These are phyloP conservation scores for Candida montana DNA, from an alignment of 805 yeast genomes.

Conservation along the genomic window DNA sequence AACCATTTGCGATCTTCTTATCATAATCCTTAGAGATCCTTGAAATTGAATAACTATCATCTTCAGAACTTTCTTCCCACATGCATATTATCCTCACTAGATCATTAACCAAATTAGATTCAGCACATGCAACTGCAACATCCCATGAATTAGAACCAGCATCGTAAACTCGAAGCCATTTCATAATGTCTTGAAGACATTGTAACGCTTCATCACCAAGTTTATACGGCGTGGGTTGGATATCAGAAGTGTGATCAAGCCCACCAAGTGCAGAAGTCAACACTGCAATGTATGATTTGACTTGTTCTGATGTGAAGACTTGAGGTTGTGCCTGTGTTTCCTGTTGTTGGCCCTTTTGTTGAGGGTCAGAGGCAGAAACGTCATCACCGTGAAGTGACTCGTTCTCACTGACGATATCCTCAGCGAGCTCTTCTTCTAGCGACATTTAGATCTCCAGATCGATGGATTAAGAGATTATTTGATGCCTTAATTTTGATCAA, in stretches of 20 bases:
- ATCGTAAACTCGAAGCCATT: conserved; percentile 85
- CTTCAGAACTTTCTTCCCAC: conserved; percentile 50
- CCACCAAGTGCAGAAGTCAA: conserved; percentile 91
- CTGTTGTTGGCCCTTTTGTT: not conserved
- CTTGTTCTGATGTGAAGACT: conserved; percentile 11
- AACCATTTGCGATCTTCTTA: conserved; percentile 63
- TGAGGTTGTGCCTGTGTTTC: not conserved
- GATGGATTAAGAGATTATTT: too few relatives aligned
- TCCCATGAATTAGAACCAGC: conserved; percentile 64
- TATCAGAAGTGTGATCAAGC: conserved; percentile 55
- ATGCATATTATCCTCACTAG: conserved; percentile 66
- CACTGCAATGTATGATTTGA: conserved; percentile 68
- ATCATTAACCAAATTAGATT: conserved; percentile 73
- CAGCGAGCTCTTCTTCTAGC: conserved; percentile 9
- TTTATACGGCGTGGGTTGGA: conserved; percentile 51
- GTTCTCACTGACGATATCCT: conserved; percentile 4
- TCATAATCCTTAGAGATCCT: conserved; percentile 31
- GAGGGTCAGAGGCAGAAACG: not conserved
- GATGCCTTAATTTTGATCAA: too few relatives aligned
- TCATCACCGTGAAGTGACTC: conserved; percentile 1
- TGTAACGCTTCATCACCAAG: conserved; percentile 78
- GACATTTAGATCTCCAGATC: too few relatives aligned
- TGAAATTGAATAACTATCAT: conserved; percentile 17
- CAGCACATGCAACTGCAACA: conserved; percentile 85
- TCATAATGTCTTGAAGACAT: conserved; percentile 75